Conservation (phyloP, 139 green algal species). For the Edaphochlamys debaryana region DNA sequence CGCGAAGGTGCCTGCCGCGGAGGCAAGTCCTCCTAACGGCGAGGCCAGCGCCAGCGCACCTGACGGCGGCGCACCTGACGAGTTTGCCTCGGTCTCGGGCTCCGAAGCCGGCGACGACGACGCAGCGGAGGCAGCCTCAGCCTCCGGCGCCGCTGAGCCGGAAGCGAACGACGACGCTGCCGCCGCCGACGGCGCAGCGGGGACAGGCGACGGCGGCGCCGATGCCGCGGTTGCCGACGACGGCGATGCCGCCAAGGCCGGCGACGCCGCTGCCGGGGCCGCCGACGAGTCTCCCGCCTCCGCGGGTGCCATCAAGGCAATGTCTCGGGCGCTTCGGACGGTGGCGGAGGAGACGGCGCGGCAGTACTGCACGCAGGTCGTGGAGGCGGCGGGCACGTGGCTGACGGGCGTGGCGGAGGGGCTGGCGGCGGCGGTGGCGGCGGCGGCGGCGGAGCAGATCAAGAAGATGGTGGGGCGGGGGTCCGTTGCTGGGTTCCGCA, state of each 20-base stretch:
- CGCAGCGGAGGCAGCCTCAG: no score
- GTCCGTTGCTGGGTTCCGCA: neutral
- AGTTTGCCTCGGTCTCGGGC: no score
- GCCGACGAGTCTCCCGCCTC: neutral
- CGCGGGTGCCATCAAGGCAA: neutral
- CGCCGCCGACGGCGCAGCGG: no score
- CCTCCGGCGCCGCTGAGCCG: no score
- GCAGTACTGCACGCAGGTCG: conserved; percentile 1
- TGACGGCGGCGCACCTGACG: no score
- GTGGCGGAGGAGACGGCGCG: conserved; percentile 25
- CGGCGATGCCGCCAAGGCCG: neutral
- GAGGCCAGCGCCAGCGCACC: no score
- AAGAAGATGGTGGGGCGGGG: neutral
- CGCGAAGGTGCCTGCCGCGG: no score
- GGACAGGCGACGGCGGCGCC: no score
- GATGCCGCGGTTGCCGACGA: no score
- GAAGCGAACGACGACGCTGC: no score
- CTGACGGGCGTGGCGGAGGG: conserved; percentile 5
- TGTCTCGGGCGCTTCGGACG: neutral
- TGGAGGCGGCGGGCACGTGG: conserved; percentile 20
- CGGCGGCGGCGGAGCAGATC: conserved; percentile 19
- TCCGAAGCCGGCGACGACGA: no score
- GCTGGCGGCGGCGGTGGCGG: conserved; percentile 29
- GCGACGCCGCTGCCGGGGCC: neutral
- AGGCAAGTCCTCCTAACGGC: no score